Percentiles rank a stretch among this genome's conserved stretches.
These are phyloP conservation scores for Strigomonas galati DNA, from an alignment of 208 protist species.

Conservation along the genomic window DNA sequence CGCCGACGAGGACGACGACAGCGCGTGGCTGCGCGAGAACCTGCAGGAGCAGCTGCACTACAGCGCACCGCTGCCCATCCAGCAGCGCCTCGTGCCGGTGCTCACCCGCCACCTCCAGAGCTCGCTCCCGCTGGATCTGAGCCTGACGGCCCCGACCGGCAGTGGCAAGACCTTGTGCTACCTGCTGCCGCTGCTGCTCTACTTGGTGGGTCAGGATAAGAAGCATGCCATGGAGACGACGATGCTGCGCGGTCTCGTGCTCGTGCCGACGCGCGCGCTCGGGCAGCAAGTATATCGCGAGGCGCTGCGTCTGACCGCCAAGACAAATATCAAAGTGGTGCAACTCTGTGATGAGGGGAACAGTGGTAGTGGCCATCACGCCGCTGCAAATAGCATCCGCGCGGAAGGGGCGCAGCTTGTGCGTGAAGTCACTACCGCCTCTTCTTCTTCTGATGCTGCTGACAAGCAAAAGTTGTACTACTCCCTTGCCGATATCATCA, in stretches of 20 bases:
- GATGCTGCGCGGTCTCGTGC: conserved; percentile 65
- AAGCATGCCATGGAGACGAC: conserved; percentile 48
- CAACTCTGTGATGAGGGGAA: conserved; percentile 52
- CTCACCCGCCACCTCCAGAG: conserved; percentile 60
- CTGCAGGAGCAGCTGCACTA: conserved; percentile 59
- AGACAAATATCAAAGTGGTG: conserved; percentile 61
- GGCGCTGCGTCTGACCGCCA: conserved; percentile 50
- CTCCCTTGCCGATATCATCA: conserved; percentile 74
- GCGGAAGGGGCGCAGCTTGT: conserved; percentile 5
- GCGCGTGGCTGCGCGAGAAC: conserved; percentile 58
- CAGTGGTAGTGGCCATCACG: conserved; percentile 23
- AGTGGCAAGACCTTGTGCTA: conserved; percentile 91
- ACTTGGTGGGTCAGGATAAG: conserved; percentile 57
- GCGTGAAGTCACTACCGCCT: neutral
- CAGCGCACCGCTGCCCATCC: conserved; percentile 70
- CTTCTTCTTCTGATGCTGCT: no score
- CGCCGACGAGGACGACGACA: conserved; percentile 2
- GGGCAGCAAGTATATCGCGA: conserved; percentile 79
- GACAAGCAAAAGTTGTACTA: conserved; percentile 33
- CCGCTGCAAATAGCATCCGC: neutral
- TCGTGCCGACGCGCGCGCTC: conserved; percentile 79
- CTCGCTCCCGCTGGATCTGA: conserved; percentile 81
- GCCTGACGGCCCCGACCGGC: conserved; percentile 87
- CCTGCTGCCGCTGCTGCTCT: conserved; percentile 65
- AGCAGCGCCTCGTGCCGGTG: conserved; percentile 68